These are phyloP conservation scores for Naematelia aurantialba DNA, from an alignment of 768 basidiomycete species.

Conservation along the genomic window DNA sequence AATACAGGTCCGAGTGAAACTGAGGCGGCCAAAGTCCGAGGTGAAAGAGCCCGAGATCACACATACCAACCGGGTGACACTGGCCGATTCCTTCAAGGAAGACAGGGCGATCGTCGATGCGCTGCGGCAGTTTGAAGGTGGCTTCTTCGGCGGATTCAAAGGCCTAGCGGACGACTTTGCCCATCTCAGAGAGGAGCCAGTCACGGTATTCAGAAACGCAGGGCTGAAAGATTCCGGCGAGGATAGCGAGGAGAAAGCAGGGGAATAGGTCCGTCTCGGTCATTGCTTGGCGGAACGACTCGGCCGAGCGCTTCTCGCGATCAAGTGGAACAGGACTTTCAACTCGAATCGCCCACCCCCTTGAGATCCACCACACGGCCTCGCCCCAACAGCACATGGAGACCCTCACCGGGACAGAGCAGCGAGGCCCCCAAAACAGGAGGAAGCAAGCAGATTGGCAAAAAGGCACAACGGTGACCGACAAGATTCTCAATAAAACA, in stretches of 20 bases:
- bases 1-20: neutral
- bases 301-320: too few relatives aligned
- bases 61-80: neutral
- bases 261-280: too few relatives aligned
- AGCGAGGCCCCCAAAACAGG: neutral
- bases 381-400: neutral
- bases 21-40: too few relatives aligned
- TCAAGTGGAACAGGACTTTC: too few relatives aligned
- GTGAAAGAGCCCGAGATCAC: neutral
- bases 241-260: too few relatives aligned
- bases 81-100: too few relatives aligned
- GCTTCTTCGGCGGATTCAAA: constrained; percentile 42
- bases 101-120: constrained; percentile 24
- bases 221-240: too few relatives aligned
- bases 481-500: neutral
- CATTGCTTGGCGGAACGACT: too few relatives aligned
- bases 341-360: neutral
- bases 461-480: neutral
- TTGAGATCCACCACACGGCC: neutral
- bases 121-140: constrained; percentile 25
- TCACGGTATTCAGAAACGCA: too few relatives aligned
- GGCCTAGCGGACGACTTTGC: constrained; percentile 26
- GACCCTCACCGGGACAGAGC: neutral
- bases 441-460: neutral
- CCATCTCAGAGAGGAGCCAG: neutral